Evolutionary conservation across 345 rosid genomes (phyloP), one percentile per base, ranked within the genome.

Genomic region (Eucalyptus polybractea): DNA sequence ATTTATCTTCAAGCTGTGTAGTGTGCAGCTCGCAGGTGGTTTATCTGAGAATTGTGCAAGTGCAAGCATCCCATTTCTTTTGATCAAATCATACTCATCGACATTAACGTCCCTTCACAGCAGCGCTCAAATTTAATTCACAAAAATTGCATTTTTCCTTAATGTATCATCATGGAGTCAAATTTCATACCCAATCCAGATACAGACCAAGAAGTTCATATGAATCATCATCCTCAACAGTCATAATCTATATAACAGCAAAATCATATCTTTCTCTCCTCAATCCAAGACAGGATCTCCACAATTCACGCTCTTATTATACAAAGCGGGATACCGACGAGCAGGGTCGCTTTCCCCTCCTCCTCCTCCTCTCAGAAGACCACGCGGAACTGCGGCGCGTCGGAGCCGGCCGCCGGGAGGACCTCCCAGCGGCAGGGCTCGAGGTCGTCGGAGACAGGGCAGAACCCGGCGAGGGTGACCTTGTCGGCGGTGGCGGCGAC

Each of bases 341-440:
- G 25, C 44, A 16, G 62, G 83, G 45, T 76, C 25, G 83, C 85
- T 29, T 60, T 47, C 87, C 50, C 86, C 86, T 24, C 88, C 24
- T 50, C 88, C 86, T 50, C 88, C 37, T 50, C 88, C 37, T 27
- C 86, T 95, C 94, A 96, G 90, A 97, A 97, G 86, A 97, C 98
- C 51, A 97, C 96, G 87, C 99, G 98, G 91, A 97, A 96, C 92
- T 95, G 98, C 4, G 98, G 99, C 11, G 98, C 98, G 89, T 96
- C 96, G 88, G 94, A 90, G 6, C 91, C 97, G 86, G 88, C 93
- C 5, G 98, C 96, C 21, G 99, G 97, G 15, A 95, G 89, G 93
- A 97, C 94, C 89, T 94, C 96, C 99, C 99, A 97, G 56, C 97
- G 97, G 92, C 99, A 97, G 49, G 99, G 99, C 89, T 97, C 98